These are phyloP conservation scores for Pichia cabralensis DNA, from an alignment of 805 yeast species.

Conservation along the genomic window DNA sequence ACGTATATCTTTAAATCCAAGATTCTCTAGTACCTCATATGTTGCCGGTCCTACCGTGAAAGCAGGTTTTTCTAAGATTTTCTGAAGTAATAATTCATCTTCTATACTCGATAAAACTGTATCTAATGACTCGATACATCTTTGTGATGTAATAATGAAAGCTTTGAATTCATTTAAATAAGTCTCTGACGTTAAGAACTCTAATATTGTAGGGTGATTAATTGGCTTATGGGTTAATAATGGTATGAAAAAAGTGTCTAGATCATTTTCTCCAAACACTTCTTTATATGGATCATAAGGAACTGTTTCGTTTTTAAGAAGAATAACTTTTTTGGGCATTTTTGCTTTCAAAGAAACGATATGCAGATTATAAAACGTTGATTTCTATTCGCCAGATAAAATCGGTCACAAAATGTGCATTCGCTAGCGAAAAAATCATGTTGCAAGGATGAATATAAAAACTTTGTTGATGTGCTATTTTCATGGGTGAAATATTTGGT, in stretches of 20 bases:
- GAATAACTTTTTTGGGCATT: slow-evolving; percentile 28
- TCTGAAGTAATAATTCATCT: slow-evolving; percentile 6
- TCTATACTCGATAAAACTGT: slow-evolving; percentile 28
- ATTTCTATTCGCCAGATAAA: too few species aligned
- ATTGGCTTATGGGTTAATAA: slow-evolving; percentile 56
- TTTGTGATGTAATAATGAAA: slow-evolving; percentile 75
- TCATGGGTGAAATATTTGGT: too few species aligned
- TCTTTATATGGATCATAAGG: slow-evolving; percentile 61
- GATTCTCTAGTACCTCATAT: slow-evolving; percentile 37
- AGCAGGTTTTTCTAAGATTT: slow-evolving; percentile 38
- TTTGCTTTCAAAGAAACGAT: too few species aligned
- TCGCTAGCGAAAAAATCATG: too few species aligned
- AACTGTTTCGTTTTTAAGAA: slow-evolving; percentile 63
- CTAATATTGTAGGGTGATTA: slow-evolving; percentile 34
- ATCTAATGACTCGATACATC: slow-evolving; percentile 78
- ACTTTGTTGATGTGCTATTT: too few species aligned
- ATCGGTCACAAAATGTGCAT: too few species aligned
- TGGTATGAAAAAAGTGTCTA: slow-evolving; percentile 54
- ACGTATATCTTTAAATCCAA: slow-evolving; percentile 59
- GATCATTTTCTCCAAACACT: slow-evolving; percentile 27
- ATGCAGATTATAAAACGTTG: too few species aligned
- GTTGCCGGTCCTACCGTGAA: slow-evolving; percentile 95
- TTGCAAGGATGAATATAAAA: too few species aligned
- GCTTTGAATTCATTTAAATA: slow-evolving; percentile 35
- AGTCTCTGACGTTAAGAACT: slow-evolving; percentile 32